Evolutionary conservation across 2,329 filamentous ascomycete species (phyloP).

Genomic region (Aspergillus calidoustus): DNA sequence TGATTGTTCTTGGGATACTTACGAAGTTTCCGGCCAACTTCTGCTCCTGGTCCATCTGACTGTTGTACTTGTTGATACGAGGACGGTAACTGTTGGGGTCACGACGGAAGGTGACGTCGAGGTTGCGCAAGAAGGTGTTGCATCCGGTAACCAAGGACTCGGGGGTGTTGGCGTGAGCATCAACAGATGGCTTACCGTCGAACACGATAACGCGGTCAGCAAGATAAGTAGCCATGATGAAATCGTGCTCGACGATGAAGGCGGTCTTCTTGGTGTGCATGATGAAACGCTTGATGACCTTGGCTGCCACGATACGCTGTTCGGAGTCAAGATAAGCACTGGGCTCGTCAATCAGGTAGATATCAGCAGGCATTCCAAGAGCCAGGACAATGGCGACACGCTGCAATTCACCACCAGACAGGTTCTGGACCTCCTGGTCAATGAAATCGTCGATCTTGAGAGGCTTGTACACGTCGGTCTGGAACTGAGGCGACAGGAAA

Average conservation of each 20-base stretch:
- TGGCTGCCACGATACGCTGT: conserved; percentile 95
- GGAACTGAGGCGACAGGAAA: conserved; percentile 96
- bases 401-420: conserved; percentile 99
- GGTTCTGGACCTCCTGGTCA: conserved; percentile 98
- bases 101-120: conserved; percentile 97
- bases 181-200: conserved; percentile 87
- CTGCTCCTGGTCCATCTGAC: conserved; percentile 97
- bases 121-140: conserved; percentile 94
- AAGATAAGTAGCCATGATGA: conserved; percentile 88
- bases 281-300: conserved; percentile 99
- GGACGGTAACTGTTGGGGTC: conserved; percentile 95
- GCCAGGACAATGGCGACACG: conserved; percentile 97
- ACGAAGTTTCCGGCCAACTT: conserved; percentile 91
- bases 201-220: conserved; percentile 98
- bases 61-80: conserved; percentile 96
- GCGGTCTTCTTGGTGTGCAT: conserved; percentile 99
- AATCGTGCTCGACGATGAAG: conserved; percentile 99
- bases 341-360: conserved; percentile 98
- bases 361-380: conserved; percentile 94
- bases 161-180: conserved; percentile 84
- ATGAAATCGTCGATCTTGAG: conserved; percentile 99
- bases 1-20: conserved; percentile 48
- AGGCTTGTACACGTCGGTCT: conserved; percentile 99
- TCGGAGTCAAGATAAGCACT: conserved; percentile 98
- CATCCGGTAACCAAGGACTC: conserved; percentile 93